Evolutionary conservation across 1,284 basidiomycete genomes (phyloP).

Genomic region (Irpex sp.): DNA sequence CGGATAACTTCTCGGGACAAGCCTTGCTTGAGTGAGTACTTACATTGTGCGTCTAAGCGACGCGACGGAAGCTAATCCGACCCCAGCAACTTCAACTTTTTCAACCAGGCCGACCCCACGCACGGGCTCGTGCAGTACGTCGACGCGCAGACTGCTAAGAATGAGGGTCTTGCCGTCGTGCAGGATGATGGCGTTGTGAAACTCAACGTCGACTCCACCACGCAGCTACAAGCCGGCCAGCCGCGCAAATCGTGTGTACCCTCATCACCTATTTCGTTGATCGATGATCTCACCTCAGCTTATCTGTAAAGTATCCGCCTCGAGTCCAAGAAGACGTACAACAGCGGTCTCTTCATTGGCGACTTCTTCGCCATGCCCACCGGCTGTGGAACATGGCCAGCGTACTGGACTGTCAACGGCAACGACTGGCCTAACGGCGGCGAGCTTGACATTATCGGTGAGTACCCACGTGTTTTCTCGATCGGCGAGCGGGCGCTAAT

Average conservation of each 20-base stretch:
- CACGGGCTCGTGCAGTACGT: conserved; percentile 57
- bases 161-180: conserved; percentile 52
- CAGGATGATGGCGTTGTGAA: conserved; percentile 48
- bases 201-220: conserved; percentile 59
- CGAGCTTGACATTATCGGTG: conserved; percentile 31
- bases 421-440: conserved; percentile 65
- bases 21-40: conserved; percentile 30
- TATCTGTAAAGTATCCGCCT: conserved; percentile 57
- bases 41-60: neutral
- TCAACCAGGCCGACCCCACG: conserved; percentile 58
- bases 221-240: conserved; percentile 41
- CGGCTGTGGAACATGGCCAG: conserved; percentile 81
- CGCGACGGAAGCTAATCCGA: neutral
- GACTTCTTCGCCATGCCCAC: conserved; percentile 73
- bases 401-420: conserved; percentile 50
- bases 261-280: neutral
- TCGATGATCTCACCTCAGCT: neutral
- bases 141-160: conserved; percentile 37
- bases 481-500: neutral
- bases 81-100: conserved; percentile 59
- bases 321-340: conserved; percentile 58
- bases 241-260: conserved; percentile 58
- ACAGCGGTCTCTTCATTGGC: conserved; percentile 71
- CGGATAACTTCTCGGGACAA: conserved; percentile 34
- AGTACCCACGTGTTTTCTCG: conserved; percentile 3